Evolutionary conservation across 2,329 filamentous ascomycete genomes (phyloP).

Genomic region (Cladobotryum protrusum): DNA sequence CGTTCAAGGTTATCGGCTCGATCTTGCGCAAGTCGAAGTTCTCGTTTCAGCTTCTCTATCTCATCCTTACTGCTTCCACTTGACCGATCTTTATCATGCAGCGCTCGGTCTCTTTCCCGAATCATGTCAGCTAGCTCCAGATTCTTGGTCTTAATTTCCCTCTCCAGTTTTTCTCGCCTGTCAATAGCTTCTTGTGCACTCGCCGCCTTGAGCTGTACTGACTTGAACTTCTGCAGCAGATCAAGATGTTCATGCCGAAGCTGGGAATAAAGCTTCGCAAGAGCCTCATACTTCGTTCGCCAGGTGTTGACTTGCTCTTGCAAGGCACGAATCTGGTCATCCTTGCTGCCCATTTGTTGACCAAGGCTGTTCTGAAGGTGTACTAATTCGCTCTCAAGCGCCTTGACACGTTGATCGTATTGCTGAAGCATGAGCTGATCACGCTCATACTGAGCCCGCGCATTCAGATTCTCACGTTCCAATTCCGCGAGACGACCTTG

Average conservation of each 20-base stretch:
- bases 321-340: constrained; percentile 86
- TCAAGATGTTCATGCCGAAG: constrained; percentile 92
- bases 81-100: constrained; percentile 88
- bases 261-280: constrained; percentile 96
- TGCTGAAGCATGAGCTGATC: constrained; percentile 96
- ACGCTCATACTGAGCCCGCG: constrained; percentile 90
- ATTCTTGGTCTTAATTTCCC: constrained; percentile 99
- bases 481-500: constrained; percentile 93
- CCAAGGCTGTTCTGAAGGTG: constrained; percentile 78
- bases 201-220: constrained; percentile 90
- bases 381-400: constrained; percentile 77
- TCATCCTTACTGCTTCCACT: constrained; percentile 86
- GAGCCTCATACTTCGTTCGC: constrained; percentile 91
- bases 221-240: constrained; percentile 91
- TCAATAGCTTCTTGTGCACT: constrained; percentile 97
- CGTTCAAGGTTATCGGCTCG: constrained; percentile 87
- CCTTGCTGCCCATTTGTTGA: constrained; percentile 81
- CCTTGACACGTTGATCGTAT: constrained; percentile 91
- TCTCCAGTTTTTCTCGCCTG: constrained; percentile 85
- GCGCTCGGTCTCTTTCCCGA: constrained; percentile 82
- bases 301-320: constrained; percentile 98
- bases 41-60: constrained; percentile 86
- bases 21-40: constrained; percentile 86
- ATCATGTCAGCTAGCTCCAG: constrained; percentile 99
- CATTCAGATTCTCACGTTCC: constrained; percentile 90